These are phyloP conservation scores for Aspergillus sp. DNA, from an alignment of 2,329 filamentous ascomycete species.

Conservation along the genomic window DNA sequence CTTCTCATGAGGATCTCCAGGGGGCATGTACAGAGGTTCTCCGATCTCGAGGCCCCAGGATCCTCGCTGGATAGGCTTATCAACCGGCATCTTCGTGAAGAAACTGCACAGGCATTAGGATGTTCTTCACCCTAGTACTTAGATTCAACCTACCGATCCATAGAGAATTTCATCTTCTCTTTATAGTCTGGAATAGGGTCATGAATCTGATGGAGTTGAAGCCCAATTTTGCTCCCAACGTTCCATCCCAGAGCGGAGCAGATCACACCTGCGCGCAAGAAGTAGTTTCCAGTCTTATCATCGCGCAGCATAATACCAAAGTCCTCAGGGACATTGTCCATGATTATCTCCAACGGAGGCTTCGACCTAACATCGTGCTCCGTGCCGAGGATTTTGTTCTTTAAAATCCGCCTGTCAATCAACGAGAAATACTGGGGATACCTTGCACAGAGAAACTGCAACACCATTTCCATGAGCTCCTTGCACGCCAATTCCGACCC, in stretches of 20 bases:
- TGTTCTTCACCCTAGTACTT: too few species aligned
- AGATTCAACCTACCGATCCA: constrained; percentile 65
- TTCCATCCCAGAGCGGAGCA: constrained; percentile 83
- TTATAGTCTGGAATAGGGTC: constrained; percentile 76
- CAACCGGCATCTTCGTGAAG: constrained; percentile 74
- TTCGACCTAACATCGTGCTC: constrained; percentile 60
- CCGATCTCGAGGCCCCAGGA: constrained; percentile 82
- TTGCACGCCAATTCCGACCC: constrained; percentile 78
- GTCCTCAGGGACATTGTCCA: constrained; percentile 81
- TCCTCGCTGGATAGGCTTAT: constrained; percentile 76
- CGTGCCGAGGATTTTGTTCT: constrained; percentile 68
- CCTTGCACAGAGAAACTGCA: constrained; percentile 75
- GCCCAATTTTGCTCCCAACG: constrained; percentile 69
- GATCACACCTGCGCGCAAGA: constrained; percentile 72
- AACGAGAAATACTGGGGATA: constrained; percentile 75
- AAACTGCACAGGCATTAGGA: constrained; percentile 52
- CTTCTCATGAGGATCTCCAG: constrained; percentile 63
- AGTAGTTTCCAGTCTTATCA: constrained; percentile 69
- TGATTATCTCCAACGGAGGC: constrained; percentile 67
- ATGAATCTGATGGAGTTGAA: constrained; percentile 71
- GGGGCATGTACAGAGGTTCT: constrained; percentile 71
- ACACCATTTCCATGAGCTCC: constrained; percentile 81
- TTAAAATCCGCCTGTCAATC: constrained; percentile 55
- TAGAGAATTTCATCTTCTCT: constrained; percentile 82
- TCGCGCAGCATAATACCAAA: constrained; percentile 76